Evolutionary conservation across 495 filamentous ascomycete genomes (phyloP), one percentile per base, ranked within the genome.

Genomic region (Terfezia claveryi): DNA sequence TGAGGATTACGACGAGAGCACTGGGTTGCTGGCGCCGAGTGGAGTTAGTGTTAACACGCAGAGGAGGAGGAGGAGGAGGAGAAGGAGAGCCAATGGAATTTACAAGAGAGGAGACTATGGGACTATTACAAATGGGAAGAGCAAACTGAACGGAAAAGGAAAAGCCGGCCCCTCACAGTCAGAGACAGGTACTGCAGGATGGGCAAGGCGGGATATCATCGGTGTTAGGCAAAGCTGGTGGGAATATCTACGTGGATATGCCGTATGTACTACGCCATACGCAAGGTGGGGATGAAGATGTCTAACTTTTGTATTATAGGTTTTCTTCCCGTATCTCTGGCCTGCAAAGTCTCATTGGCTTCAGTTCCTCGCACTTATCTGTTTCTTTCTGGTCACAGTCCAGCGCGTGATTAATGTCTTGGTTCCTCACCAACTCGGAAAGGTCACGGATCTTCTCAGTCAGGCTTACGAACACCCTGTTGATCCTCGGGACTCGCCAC

Each of bases 321-420:
- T 93, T 23, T 92, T 96, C 69, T 87, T 93, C 67, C 88, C 87
- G 0, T 96, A 94, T 63, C 77, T 94, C 46, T 96, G 89, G 89
- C 89, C 86, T 14, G 80, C 77, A 56, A 85, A 86, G 61, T 78
- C 83, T 27, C 67, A 71, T 37, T 71, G 70, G 59, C 72, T 94
- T 23, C 82, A 94, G 69, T 52, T 83, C 23, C 70, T 83, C 44
- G 83, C 91, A n/a, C 57, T 92, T 4, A 56, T 85, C 38, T 94
- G 89, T 68, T 83, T 94, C 59, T 36, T 77, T 23, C 72, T 96
- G 44, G 74, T 92, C 17, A 65, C 89, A 44, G 58, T 81, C 12
- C 85, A 93, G 68, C 79, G 88, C 56, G 72, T 75, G 44, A 72
- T 94, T 62, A 93, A 94, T 65, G 73, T 88, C 20, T 65, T 86